Conservation (phyloP, 2,329 filamentous ascomycete species). For the Conoideocrella luteorostrata region DNA sequence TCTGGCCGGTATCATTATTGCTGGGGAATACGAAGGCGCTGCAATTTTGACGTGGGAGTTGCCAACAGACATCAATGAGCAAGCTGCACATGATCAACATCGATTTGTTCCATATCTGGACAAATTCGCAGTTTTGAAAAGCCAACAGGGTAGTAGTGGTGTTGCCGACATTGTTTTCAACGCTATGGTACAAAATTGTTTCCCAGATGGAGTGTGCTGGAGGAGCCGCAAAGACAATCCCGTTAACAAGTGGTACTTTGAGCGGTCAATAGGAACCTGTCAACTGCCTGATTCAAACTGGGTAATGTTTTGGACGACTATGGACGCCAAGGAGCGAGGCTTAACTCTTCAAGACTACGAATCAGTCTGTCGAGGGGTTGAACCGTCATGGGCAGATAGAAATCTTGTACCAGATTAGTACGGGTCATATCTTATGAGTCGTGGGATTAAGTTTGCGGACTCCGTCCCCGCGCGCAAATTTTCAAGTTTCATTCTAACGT, state of each 20-base stretch:
- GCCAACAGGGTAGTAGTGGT: slow-evolving; percentile 81
- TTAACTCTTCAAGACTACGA: slow-evolving; percentile 62
- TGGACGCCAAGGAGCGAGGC: slow-evolving; percentile 50
- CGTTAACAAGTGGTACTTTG: slow-evolving; percentile 99
- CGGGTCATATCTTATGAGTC: no score
- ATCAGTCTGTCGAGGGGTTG: slow-evolving; percentile 60
- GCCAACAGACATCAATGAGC: slow-evolving; percentile 53
- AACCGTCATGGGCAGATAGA: slow-evolving; percentile 57
- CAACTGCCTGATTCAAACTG: slow-evolving; percentile 78
- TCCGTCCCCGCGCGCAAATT: no score
- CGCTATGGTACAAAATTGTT: slow-evolving; percentile 84
- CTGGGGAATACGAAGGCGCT: slow-evolving; percentile 92
- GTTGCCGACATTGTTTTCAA: slow-evolving; percentile 97
- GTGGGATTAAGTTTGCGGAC: no score
- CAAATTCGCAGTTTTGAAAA: slow-evolving; percentile 91
- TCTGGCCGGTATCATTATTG: slow-evolving; percentile 87
- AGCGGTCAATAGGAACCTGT: slow-evolving; percentile 75
- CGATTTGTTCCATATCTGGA: slow-evolving; percentile 88
- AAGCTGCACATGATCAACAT: slow-evolving; percentile 45
- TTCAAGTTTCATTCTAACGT: no score
- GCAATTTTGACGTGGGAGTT: slow-evolving; percentile 93
- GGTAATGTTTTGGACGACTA: slow-evolving; percentile 98
- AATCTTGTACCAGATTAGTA: slow-evolving; percentile 53
- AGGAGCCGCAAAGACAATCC: slow-evolving; percentile 83
- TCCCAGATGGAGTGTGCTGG: slow-evolving; percentile 88